Evolutionary conservation across 2,329 filamentous ascomycete species (phyloP), one percentile per base, ranked within the genome.

Genomic region (Trichoderma breve): DNA sequence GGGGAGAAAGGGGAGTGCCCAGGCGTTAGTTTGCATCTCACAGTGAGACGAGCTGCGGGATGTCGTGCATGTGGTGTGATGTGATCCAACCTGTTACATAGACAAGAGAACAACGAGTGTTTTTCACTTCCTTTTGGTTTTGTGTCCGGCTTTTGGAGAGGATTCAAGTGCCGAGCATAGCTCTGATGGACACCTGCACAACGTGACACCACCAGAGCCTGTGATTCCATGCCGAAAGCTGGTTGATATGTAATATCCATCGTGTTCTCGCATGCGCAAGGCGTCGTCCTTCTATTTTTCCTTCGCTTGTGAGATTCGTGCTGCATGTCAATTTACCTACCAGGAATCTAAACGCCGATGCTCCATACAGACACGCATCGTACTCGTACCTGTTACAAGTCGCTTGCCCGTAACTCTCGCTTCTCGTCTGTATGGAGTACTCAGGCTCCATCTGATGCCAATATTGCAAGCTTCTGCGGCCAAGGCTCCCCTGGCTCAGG

Each of bases 41-140:
- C 57, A 36, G 53, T 62, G 57, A 51, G 67, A 53, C 26, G 67
- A 24, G 55, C 67, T 26, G 67, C 67, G 67, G 67, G 57, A 70
- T 70, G 67, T 70, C 67, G 67, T 70, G 67, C 67, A 70, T 70
- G 67, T 70, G 57, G 67, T 62, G 67, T 70, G 67, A 61, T 62
- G 28, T 24, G 55, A 26, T 28, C 18, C 28, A 43, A 26, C 34
- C 36, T 32, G 36, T 69, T 28, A n/a, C 39, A 43, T 43, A 18
- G 28, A 32, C 66, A 47, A 18, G 36, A 57, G 24, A 15, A 9
- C 39, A 2, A 32, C 34, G 26, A 18, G 66, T 47, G 36, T 15
- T 39, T 60, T 68, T 68, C 3, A 4, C 15, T 43, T 18, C 39
- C 7, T 43, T n/a, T 43, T n/a, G 39, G 6, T 34, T 3, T 6